Conservation (phyloP, 2,329 filamentous ascomycete genomes). For the Penicillium frequentans region DNA sequence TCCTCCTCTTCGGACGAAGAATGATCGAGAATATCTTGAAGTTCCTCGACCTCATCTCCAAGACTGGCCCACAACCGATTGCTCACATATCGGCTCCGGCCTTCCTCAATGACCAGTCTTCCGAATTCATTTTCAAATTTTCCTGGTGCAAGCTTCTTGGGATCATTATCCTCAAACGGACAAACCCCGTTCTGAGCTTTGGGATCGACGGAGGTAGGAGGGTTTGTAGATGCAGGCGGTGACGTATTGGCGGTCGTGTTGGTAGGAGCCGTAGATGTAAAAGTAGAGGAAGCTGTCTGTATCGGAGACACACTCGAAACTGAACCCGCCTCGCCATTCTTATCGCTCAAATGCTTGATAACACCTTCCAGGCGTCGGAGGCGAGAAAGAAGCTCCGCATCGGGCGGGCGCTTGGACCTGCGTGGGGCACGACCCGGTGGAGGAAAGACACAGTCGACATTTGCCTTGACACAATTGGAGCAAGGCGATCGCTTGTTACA, state of each 20-base stretch:
- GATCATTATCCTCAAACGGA: slow-evolving; percentile 24
- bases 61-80: slow-evolving; percentile 63
- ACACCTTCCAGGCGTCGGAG: slow-evolving; percentile 61
- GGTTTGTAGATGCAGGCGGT: slow-evolving; percentile 7
- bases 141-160: slow-evolving; percentile 17
- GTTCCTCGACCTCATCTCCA: slow-evolving; percentile 63
- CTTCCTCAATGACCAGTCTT: slow-evolving; percentile 60
- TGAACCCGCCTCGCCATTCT: slow-evolving; percentile 30
- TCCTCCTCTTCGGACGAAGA: slow-evolving; percentile 59
- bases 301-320: slow-evolving; percentile 16
- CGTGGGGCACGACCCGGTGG: slow-evolving; percentile 61
- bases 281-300: slow-evolving; percentile 4
- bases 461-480: slow-evolving; percentile 48
- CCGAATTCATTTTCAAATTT: slow-evolving; percentile 49
- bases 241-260: not conserved
- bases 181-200: slow-evolving; percentile 4
- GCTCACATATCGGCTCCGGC: slow-evolving; percentile 61
- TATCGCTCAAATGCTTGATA: slow-evolving; percentile 58
- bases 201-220: not conserved
- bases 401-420: slow-evolving; percentile 57
- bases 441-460: slow-evolving; percentile 64
- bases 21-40: slow-evolving; percentile 61
- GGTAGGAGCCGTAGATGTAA: not conserved
- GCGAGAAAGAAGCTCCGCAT: slow-evolving; percentile 60
- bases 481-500: slow-evolving; percentile 51